Evolutionary conservation across 495 filamentous ascomycete genomes (phyloP), one percentile per base, ranked within the genome.

Genomic region (Ascodesmis nigricans): DNA sequence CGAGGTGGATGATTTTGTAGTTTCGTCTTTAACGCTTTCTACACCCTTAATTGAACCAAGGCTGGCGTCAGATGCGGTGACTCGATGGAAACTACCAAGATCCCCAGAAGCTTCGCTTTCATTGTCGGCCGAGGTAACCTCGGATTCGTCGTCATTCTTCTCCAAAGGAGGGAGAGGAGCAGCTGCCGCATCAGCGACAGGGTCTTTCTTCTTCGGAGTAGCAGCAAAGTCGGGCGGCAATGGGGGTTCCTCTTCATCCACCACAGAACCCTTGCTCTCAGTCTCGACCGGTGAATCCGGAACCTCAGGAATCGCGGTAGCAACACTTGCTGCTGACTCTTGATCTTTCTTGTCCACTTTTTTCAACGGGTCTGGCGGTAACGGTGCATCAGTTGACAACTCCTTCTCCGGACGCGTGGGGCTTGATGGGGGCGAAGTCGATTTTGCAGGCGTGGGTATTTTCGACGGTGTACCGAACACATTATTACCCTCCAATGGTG

Each of bases 361-460:
- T 58, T 69, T 80, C 14, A 73, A 77, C 27, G 75, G 53, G 40
- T 82, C 74, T n/a, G 77, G 78, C 20, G 78, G 78, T 22, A 83
- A 53, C 33, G 80, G 78, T 9, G 64, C 49, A n/a, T n/a, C n/a
- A n/a, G n/a, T n/a, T n/a, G n/a, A n/a, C n/a, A n/a, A n/a, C n/a
- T n/a, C n/a, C n/a, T n/a, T n/a, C n/a, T n/a, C n/a, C n/a, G n/a
- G n/a, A n/a, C n/a, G n/a, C n/a, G n/a, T n/a, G n/a, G n/a, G n/a
- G n/a, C n/a, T n/a, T n/a, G n/a, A n/a, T n/a, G n/a, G n/a, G n/a
- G n/a, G n/a, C n/a, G n/a, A n/a, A n/a, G n/a, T n/a, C n/a, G n/a
- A n/a, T n/a, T n/a, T n/a, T n/a, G n/a, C n/a, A n/a, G n/a, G n/a
- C n/a, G n/a, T n/a, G n/a, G n/a, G n/a, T n/a, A n/a, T n/a, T n/a